A percentile compares a stretch with the other conserved stretches of the same genome.
These are phyloP conservation scores for Coemansia nantahalensis DNA, from an alignment of 192 early-diverging fungal species.

Conservation along the genomic window DNA sequence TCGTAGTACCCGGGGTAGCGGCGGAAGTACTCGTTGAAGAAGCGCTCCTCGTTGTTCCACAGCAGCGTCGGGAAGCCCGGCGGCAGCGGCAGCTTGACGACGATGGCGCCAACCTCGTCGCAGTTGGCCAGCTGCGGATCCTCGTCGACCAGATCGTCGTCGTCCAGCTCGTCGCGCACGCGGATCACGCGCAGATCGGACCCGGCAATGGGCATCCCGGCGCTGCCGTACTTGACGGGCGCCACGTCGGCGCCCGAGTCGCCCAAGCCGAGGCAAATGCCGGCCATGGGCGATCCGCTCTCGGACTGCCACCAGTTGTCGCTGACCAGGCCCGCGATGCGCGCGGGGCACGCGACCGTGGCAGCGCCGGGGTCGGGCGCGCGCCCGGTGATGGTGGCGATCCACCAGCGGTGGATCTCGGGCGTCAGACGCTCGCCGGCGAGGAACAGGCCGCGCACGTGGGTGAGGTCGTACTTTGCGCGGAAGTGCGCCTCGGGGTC, in stretches of 20 bases:
- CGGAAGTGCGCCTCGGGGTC: slow-evolving; percentile 66
- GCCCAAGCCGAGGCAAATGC: slow-evolving; percentile 60
- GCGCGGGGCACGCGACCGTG: slow-evolving; percentile 21
- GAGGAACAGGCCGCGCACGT: slow-evolving; percentile 65
- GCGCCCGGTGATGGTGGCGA: slow-evolving; percentile 38
- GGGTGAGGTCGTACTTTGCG: slow-evolving; percentile 59
- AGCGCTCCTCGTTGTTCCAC: slow-evolving; percentile 77
- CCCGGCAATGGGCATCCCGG: slow-evolving; percentile 76
- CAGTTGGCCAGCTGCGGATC: slow-evolving; percentile 48
- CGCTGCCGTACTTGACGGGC: slow-evolving; percentile 63
- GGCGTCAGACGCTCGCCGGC: slow-evolving; percentile 83
- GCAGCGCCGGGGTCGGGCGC: slow-evolving; percentile 5
- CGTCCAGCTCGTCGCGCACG: slow-evolving; percentile 54
- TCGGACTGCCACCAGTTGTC: slow-evolving; percentile 94
- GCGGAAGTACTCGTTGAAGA: slow-evolving; percentile 67
- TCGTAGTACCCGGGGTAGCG: slow-evolving; percentile 80
- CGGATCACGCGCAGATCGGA: slow-evolving; percentile 66
- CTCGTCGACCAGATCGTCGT: slow-evolving; percentile 32
- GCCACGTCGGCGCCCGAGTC: slow-evolving; percentile 29
- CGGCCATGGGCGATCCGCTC: slow-evolving; percentile 80
- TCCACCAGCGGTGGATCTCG: slow-evolving; percentile 67
- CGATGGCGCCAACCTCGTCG: slow-evolving; percentile 72
- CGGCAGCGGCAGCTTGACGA: slow-evolving; percentile 74
- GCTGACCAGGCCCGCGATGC: slow-evolving; percentile 56
- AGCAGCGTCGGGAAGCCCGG: slow-evolving; percentile 75